Evolutionary conservation across 1,284 basidiomycete genomes (phyloP), one percentile per base, ranked within the genome.

Genomic region (Sutorius eximius): DNA sequence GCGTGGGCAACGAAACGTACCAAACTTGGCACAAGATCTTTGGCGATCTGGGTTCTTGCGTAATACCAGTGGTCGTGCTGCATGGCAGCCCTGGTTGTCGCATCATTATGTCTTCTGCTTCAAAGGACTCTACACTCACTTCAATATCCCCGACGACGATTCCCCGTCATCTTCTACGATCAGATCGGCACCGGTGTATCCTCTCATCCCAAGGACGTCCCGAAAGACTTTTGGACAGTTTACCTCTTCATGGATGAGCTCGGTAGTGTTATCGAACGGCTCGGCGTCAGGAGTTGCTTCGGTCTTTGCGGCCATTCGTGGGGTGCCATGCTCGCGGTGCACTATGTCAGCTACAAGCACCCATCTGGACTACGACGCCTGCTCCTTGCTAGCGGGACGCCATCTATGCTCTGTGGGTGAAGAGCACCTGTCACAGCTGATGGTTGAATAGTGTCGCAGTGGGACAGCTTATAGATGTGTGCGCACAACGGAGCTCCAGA

Each of bases 141-240:
- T 56, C 18, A 44, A 53, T 36, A 72, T 24, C 22, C 22, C 22
- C 22, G n/a, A n/a, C n/a, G n/a, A n/a, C n/a, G 13, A 5, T 3
- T 76, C 38, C 78, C 78, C 0, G 66, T 82, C 58, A 59, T 82
- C 42, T 59, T 82, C 52, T 82, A 82, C 62, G 81, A 82, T 60
- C 81, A 82, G 62, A 59, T 82, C 42, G 82, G 80, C 11, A 74
- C 64, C 47, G 79, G 75, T 3, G 55, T 61, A 37, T 82, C 79
- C 9, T 76, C 78, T 2, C 77, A 77, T 47, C 69, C 74, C 3
- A 77, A 74, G 52, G 38, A 56, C 9, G 69, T 57, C 16, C 66
- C 69, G 2, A 56, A 57, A 16, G 55, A 52, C 24, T 81, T 81
- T 33, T 82, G 80, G 80, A 77, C 74, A 5, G 61, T 72, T 9